These are phyloP conservation scores for Gamsiella multidivaricata DNA, from an alignment of 192 early-diverging fungal species.

Conservation along the genomic window DNA sequence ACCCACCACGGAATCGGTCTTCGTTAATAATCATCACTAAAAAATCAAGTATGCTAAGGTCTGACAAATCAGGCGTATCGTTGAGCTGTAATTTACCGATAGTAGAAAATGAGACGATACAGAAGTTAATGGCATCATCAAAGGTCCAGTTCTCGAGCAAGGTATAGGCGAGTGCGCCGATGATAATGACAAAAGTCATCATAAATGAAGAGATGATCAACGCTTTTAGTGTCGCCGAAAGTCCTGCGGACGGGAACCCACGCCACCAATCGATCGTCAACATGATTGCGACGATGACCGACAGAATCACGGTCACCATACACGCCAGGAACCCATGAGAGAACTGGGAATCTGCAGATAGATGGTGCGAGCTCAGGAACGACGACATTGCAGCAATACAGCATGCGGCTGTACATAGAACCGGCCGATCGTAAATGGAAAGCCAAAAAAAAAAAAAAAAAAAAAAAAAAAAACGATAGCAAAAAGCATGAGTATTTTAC, in stretches of 20 bases:
- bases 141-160: constrained; percentile 39
- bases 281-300: constrained; percentile 25
- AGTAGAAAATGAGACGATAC: constrained; percentile 49
- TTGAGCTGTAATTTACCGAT: constrained; percentile 12
- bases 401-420: constrained; percentile 23
- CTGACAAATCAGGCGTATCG: too few relatives aligned
- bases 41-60: too few relatives aligned
- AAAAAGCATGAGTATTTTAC: neutral
- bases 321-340: constrained; percentile 45
- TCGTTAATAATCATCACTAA: too few relatives aligned
- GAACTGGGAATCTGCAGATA: constrained; percentile 26
- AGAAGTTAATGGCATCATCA: constrained; percentile 44
- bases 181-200: constrained; percentile 36
- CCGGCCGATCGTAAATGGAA: neutral
- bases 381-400: constrained; percentile 22
- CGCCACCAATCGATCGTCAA: constrained; percentile 37
- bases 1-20: too few relatives aligned
- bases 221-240: constrained; percentile 26
- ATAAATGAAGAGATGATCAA: constrained; percentile 49
- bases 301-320: constrained; percentile 16
- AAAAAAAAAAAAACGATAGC: neutral
- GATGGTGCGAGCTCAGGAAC: constrained; percentile 1
- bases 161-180: constrained; percentile 29
- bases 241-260: constrained; percentile 42
- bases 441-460: neutral